Conservation (phyloP, 1,139 yeast species). For the Sugiyamaella castrensis region DNA sequence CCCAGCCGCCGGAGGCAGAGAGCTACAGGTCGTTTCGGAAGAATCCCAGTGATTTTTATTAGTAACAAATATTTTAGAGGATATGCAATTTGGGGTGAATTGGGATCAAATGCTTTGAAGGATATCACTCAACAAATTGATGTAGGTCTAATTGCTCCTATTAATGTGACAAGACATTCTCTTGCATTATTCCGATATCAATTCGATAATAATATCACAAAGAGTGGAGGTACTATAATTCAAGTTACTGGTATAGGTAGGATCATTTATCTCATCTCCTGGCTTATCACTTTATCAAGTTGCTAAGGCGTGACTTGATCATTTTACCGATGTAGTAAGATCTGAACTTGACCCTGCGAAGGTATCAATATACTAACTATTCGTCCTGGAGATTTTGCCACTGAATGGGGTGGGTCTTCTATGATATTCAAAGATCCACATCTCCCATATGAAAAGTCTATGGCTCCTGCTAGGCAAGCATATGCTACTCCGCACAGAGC, state of each 20-base stretch:
- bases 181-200: conserved; percentile 10
- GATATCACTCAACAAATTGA: conserved; percentile 6
- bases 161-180: conserved; percentile 4
- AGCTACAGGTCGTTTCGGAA: no score
- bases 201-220: not conserved
- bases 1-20: no score
- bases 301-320: conserved; percentile 11
- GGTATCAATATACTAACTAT: conserved; percentile 6
- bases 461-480: not conserved
- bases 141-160: conserved; percentile 7
- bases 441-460: conserved; percentile 9
- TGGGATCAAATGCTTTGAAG: conserved; percentile 1
- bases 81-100: conserved; percentile 6
- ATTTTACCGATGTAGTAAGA: conserved; percentile 4
- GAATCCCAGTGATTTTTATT: no score
- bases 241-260: conserved; percentile 5
- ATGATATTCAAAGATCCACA: not conserved
- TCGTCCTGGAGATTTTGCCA: conserved; percentile 16
- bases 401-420: not conserved
- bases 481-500: not conserved
- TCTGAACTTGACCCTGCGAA: conserved; percentile 11
- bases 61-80: conserved; percentile 3
- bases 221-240: not conserved
- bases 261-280: conserved; percentile 1
- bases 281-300: conserved; percentile 9